Evolutionary conservation across 805 yeast genomes (phyloP), one percentile per base, ranked within the genome.

Genomic region (Kuraishia ogatae): DNA sequence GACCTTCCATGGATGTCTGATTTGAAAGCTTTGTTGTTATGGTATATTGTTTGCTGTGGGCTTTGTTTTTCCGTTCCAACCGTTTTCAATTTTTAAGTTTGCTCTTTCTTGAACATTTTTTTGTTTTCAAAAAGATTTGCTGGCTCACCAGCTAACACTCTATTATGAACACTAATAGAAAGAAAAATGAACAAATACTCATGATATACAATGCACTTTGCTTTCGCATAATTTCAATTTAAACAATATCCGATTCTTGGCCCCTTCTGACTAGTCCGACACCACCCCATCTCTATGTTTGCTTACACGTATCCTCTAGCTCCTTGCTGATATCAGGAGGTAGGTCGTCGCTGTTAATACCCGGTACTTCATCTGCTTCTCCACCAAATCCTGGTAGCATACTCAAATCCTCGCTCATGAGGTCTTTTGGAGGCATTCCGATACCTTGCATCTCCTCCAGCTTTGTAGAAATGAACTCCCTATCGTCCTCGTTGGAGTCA

Each of bases 1-100:
- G 80, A 77, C 89, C 93, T 86, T 87, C 93, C 92, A 82, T 84
- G 94, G 92, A 87, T 86, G 94, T 87, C 94, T 86, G 94, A 87
- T 82, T 60, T 29, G 19, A 47, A 47, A 35, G 43, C 43, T 35
- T 35, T 35, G 43, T 35, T 15, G 43, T 35, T 7, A 35, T 35
- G n/a, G 7, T 35, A 35, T 35, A 8, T 35, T 10, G 43, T 35
- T 13, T 11, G 17, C 43, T 35, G 43, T 35, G 13, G 43, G 13
- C 13, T 35, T 17, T 35, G 4, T 11, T 35, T 35, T 15, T 35
- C 11, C 11, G 35, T 7, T 28, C 11, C 11, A 28, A 7, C 35
- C 7, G 35, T 28, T 28, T 28, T 28, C 35, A n/a, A n/a, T 26
- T 26, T 26, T 26, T 10, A 5, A 26, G 5, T 26, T 26, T 6